Conservation (phyloP, 2,329 filamentous ascomycete genomes). For the Dactylellina sp. region DNA sequence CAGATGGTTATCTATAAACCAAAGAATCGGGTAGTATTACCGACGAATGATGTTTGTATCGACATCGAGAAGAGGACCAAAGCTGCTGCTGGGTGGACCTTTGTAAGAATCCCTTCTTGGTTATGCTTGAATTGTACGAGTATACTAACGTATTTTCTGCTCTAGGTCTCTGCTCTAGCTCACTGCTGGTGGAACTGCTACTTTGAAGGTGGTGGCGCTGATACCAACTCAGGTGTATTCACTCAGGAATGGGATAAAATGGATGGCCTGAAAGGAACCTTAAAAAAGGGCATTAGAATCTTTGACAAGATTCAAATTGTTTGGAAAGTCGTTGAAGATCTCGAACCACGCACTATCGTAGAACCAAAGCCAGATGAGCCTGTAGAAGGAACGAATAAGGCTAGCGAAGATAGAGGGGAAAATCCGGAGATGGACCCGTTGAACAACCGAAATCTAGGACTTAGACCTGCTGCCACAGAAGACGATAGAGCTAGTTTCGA, state of each 20-base stretch:
- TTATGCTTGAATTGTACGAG: not conserved
- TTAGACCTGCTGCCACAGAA: constrained; percentile 18
- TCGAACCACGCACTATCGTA: constrained; percentile 40
- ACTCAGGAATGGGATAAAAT: constrained; percentile 80
- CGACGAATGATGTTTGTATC: constrained; percentile 88
- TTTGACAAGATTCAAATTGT: constrained; percentile 86
- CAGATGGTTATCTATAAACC: constrained; percentile 83
- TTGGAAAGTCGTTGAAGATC: constrained; percentile 69
- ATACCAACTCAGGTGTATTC: constrained; percentile 75
- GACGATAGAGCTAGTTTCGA: constrained; percentile 24
- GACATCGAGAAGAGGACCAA: constrained; percentile 88
- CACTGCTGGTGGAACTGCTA: constrained; percentile 98
- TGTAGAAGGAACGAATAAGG: constrained; percentile 40
- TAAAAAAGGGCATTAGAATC: constrained; percentile 81
- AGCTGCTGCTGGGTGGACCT: constrained; percentile 80
- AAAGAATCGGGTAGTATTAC: constrained; percentile 74
- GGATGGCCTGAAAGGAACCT: constrained; percentile 94
- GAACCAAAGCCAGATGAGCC: constrained; percentile 44
- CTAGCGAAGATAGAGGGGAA: constrained; percentile 30
- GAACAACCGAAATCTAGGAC: constrained; percentile 26
- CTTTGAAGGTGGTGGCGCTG: constrained; percentile 83
- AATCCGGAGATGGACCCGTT: constrained; percentile 42
- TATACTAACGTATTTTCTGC: not conserved
- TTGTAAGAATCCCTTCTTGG: constrained; percentile 70
- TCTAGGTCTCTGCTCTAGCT: constrained; percentile 76